Conservation (phyloP, 2,329 filamentous ascomycete genomes). For the Claviceps spartinae region DNA sequence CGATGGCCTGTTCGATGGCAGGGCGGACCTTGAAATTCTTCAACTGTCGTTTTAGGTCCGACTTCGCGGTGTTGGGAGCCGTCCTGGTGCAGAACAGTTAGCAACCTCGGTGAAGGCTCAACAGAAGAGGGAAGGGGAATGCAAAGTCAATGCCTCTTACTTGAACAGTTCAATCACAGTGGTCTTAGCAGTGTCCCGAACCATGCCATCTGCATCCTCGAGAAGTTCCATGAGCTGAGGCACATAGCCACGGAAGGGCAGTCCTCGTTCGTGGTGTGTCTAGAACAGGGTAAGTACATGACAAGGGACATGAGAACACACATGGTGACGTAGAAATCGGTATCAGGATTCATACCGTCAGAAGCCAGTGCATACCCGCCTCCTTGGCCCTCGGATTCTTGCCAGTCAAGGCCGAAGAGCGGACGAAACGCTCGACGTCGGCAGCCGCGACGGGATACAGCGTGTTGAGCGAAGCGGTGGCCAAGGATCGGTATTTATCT, state of each 20-base stretch:
- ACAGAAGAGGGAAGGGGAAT: too few relatives aligned
- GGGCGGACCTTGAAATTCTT: slow-evolving; percentile 74
- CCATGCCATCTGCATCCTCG: slow-evolving; percentile 79
- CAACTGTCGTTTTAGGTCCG: slow-evolving; percentile 77
- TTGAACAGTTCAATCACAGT: slow-evolving; percentile 79
- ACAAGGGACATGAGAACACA: not conserved
- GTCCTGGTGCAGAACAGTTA: slow-evolving; percentile 32
- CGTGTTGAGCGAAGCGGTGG: slow-evolving; percentile 62
- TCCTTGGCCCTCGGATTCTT: slow-evolving; percentile 80
- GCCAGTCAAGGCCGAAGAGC: slow-evolving; percentile 63
- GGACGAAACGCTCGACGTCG: slow-evolving; percentile 70
- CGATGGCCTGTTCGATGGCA: slow-evolving; percentile 70
- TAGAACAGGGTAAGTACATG: slow-evolving; percentile 17
- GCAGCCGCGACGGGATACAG: slow-evolving; percentile 55
- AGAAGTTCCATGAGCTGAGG: slow-evolving; percentile 71
- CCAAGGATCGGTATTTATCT: slow-evolving; percentile 67
- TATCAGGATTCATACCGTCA: slow-evolving; percentile 39
- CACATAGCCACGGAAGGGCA: slow-evolving; percentile 75
- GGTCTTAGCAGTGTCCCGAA: slow-evolving; percentile 71
- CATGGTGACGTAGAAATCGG: too few relatives aligned
- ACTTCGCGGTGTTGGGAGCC: slow-evolving; percentile 71
- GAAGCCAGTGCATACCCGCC: slow-evolving; percentile 70
- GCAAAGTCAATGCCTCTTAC: slow-evolving; percentile 26
- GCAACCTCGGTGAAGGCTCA: not conserved
- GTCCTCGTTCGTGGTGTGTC: slow-evolving; percentile 68